Percentiles rank a stretch among this genome's conserved stretches.
phyloP scores from a whole-genome alignment of 2,329 filamentous ascomycete genomes.

The Fonsecaea nubica region DNA sequence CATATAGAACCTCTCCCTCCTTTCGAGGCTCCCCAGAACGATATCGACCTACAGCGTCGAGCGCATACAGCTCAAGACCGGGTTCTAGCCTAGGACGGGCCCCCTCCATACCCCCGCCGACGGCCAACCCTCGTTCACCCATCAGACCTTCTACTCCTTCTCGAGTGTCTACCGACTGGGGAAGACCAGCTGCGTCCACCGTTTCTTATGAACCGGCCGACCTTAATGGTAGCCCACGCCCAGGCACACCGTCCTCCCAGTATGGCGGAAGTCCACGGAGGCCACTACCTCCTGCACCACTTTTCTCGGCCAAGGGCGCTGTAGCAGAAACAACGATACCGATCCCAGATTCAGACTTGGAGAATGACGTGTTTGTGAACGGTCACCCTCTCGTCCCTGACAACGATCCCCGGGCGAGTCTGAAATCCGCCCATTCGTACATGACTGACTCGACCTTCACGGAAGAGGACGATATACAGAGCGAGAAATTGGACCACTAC shows the following conservation, averaged over 20 bases:
- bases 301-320: slow-evolving; percentile 64
- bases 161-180: slow-evolving; percentile 62
- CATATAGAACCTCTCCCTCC: slow-evolving; percentile 36
- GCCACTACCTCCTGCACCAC: slow-evolving; percentile 84
- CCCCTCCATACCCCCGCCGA: slow-evolving; percentile 51
- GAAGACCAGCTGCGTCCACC: slow-evolving; percentile 72
- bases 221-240: slow-evolving; percentile 85
- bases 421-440: slow-evolving; percentile 70
- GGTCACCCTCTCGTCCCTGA: slow-evolving; percentile 53
- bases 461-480: slow-evolving; percentile 53
- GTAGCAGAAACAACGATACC: slow-evolving; percentile 70
- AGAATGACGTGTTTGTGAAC: slow-evolving; percentile 75
- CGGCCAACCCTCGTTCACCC: slow-evolving; percentile 52
- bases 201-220: slow-evolving; percentile 84
- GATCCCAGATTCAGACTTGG: slow-evolving; percentile 65
- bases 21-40: slow-evolving; percentile 43
- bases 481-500: slow-evolving; percentile 74
- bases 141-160: slow-evolving; percentile 63
- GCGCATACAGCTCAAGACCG: slow-evolving; percentile 47
- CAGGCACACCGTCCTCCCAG: slow-evolving; percentile 85
- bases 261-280: slow-evolving; percentile 88
- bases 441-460: slow-evolving; percentile 66
- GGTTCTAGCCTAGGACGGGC: slow-evolving; percentile 51
- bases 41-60: slow-evolving; percentile 45
- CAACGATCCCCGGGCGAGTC: slow-evolving; percentile 62